Evolutionary conservation across 2,329 filamentous ascomycete species (phyloP).

Genomic region (Sporothrix mexicana): DNA sequence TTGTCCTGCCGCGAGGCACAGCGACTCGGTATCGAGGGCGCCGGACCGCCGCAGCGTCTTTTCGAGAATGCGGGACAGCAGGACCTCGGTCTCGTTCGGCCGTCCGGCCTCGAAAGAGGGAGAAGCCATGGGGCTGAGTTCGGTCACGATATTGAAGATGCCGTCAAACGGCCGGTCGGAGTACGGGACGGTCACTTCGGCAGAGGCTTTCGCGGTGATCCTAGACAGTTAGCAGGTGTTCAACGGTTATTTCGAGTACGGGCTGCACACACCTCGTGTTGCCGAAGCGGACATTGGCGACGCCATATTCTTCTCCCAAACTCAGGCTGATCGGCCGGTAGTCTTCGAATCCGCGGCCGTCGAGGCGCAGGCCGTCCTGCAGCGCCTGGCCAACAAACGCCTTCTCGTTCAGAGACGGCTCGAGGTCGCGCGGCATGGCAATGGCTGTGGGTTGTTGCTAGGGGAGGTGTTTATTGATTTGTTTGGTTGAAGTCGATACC

Average conservation of each 20-base stretch:
- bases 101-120: constrained; percentile 87
- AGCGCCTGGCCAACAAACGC: constrained; percentile 85
- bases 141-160: constrained; percentile 88
- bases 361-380: constrained; percentile 78
- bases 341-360: constrained; percentile 80
- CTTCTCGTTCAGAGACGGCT: constrained; percentile 87
- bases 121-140: constrained; percentile 90
- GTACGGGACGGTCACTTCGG: constrained; percentile 85
- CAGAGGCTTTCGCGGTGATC: constrained; percentile 82
- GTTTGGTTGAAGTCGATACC: background rate
- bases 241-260: background rate
- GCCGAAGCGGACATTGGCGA: constrained; percentile 83
- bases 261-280: constrained; percentile 74
- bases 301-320: constrained; percentile 90
- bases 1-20: constrained; percentile 87
- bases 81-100: constrained; percentile 80
- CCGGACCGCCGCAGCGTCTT: constrained; percentile 92
- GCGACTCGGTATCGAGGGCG: constrained; percentile 91
- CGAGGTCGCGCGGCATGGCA: constrained; percentile 87
- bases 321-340: constrained; percentile 77
- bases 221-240: constrained; percentile 51
- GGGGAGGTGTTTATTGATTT: background rate
- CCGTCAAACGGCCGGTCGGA: constrained; percentile 93
- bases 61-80: constrained; percentile 87
- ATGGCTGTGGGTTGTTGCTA: constrained; percentile 37